A percentile compares a stretch with the other conserved stretches of the same genome.
These are phyloP conservation scores for Leccinum olivaceopallidum DNA, from an alignment of 768 basidiomycete genomes.

Conservation along the genomic window DNA sequence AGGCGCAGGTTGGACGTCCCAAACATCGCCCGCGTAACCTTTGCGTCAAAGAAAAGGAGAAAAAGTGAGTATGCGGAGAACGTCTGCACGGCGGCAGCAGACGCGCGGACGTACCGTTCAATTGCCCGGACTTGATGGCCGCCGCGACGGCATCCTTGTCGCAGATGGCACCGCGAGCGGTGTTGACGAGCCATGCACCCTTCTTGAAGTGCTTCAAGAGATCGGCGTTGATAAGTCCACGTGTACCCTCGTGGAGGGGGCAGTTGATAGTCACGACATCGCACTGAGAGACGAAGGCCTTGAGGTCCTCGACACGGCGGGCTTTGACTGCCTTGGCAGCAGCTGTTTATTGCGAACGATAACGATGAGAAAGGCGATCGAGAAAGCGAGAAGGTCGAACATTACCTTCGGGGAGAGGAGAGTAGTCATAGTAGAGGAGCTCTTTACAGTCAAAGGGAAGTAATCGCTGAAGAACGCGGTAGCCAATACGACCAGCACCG, in stretches of 20 bases:
- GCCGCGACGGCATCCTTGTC: slow-evolving; percentile 78
- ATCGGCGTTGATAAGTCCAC: slow-evolving; percentile 77
- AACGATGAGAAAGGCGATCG: background rate
- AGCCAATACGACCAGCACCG: slow-evolving; percentile 81
- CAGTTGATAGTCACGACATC: slow-evolving; percentile 88
- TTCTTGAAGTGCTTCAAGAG: slow-evolving; percentile 89
- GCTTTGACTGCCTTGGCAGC: slow-evolving; percentile 67
- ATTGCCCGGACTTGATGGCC: slow-evolving; percentile 74
- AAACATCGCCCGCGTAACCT: slow-evolving; percentile 60
- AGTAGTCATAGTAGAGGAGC: slow-evolving; percentile 87
- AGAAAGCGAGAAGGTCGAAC: background rate
- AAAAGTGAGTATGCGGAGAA: background rate
- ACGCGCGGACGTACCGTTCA: slow-evolving; percentile 45
- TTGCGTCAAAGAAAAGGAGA: background rate
- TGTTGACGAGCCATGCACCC: slow-evolving; percentile 92
- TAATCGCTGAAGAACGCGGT: slow-evolving; percentile 80
- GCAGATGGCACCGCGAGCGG: slow-evolving; percentile 90
- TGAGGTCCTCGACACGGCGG: slow-evolving; percentile 76
- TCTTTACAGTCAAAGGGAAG: slow-evolving; percentile 87
- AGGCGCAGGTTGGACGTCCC: slow-evolving; percentile 88
- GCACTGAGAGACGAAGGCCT: slow-evolving; percentile 60
- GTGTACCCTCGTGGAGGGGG: slow-evolving; percentile 84
- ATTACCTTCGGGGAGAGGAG: slow-evolving; percentile 61
- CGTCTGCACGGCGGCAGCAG: background rate
- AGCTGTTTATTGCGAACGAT: slow-evolving; percentile 33